Conservation (phyloP, 345 rosid genomes). For the Trapa incisa region DNA sequence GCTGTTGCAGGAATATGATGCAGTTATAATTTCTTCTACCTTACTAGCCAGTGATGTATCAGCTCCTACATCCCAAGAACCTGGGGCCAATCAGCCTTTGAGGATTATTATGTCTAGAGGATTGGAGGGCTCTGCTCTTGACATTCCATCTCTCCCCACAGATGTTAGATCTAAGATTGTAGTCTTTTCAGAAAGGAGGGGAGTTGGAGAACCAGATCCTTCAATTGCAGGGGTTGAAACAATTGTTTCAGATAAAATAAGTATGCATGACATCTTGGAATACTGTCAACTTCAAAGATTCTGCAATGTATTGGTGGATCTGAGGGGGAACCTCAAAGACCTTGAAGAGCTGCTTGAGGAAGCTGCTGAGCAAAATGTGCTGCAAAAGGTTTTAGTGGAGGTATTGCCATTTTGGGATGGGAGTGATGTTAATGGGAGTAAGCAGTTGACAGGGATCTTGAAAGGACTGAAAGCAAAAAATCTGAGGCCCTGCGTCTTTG, state of each 20-base stretch:
- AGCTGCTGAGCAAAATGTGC: slow-evolving; percentile 29
- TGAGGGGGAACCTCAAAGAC: slow-evolving; percentile 36
- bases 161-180: slow-evolving; percentile 27
- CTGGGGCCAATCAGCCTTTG: slow-evolving; percentile 51
- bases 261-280: slow-evolving; percentile 35
- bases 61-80: slow-evolving; percentile 39
- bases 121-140: slow-evolving; percentile 12
- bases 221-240: slow-evolving; percentile 27
- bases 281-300: slow-evolving; percentile 40
- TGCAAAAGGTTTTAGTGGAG: slow-evolving; percentile 51
- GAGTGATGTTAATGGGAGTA: slow-evolving; percentile 4
- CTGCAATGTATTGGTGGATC: slow-evolving; percentile 53
- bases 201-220: slow-evolving; percentile 17
- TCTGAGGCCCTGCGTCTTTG: slow-evolving; percentile 26
- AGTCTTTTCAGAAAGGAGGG: slow-evolving; percentile 26
- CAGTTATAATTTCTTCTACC: slow-evolving; percentile 35
- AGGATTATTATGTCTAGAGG: slow-evolving; percentile 28
- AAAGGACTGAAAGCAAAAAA: slow-evolving; percentile 31
- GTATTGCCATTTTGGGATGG: slow-evolving; percentile 48
- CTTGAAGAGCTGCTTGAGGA: slow-evolving; percentile 43
- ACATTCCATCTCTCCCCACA: slow-evolving; percentile 15
- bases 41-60: slow-evolving; percentile 24
- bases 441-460: slow-evolving; percentile 14
- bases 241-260: slow-evolving; percentile 31
- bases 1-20: slow-evolving; percentile 68